phyloP scores from a whole-genome alignment of 371 early-diverging fungal genomes.

The Scutellospora calospora region DNA sequence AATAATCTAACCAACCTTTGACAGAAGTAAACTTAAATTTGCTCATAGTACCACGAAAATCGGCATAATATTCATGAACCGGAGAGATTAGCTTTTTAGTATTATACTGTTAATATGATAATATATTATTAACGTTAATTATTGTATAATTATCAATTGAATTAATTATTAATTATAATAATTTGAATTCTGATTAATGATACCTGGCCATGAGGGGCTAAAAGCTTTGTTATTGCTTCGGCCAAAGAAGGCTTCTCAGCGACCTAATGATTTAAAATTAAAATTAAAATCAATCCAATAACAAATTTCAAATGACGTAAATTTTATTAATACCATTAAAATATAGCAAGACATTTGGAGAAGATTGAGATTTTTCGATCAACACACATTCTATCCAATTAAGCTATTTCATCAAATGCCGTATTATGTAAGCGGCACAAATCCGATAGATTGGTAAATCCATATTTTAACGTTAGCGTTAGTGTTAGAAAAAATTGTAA shows the following conservation, averaged over 20 bases:
- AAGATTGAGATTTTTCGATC: no score
- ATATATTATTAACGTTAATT: neutral
- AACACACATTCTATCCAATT: no score
- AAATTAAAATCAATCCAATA: no score
- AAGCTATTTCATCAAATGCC: no score
- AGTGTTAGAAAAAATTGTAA: no score
- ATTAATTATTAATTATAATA: conserved; percentile 16
- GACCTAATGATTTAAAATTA: conserved; percentile 51
- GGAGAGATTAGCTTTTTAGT: conserved; percentile 55
- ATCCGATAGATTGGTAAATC: no score
- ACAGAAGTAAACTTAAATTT: conserved; percentile 59
- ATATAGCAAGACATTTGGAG: no score
- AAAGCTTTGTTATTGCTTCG: conserved; percentile 64
- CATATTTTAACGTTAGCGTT: no score
- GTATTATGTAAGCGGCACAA: no score
- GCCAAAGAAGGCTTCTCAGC: conserved; percentile 85
- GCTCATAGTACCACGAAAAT: conserved; percentile 47
- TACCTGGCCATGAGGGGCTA: conserved; percentile 60
- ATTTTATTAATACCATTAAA: no score
- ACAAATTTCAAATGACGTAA: no score
- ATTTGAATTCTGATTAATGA: neutral
- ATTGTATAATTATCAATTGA: neutral
- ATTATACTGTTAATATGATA: conserved; percentile 45
- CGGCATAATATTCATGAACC: conserved; percentile 60
- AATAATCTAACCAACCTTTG: conserved; percentile 44